Percentiles rank a stretch among this genome's conserved stretches.
These are phyloP conservation scores for Anisodus tanguticus DNA, from an alignment of 257 asterid genomes.

Conservation along the genomic window DNA sequence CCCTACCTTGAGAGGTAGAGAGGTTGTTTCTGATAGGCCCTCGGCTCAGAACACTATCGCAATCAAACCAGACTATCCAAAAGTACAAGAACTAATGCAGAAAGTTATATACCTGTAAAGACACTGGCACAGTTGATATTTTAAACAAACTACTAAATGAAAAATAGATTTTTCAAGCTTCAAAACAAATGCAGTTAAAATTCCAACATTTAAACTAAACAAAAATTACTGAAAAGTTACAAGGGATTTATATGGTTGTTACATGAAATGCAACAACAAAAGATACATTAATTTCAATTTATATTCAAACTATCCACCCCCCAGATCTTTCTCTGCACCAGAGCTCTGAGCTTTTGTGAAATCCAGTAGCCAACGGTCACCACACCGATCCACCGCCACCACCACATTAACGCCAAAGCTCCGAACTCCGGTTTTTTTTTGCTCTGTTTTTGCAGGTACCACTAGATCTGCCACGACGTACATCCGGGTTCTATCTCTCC, in stretches of 20 bases:
- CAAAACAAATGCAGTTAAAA: neutral
- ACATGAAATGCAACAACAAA: neutral
- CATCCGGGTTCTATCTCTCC: too few species aligned
- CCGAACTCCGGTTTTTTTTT: too few species aligned
- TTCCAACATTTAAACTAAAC: neutral
- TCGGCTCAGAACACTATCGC: neutral
- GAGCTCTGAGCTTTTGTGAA: too few species aligned
- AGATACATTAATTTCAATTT: neutral
- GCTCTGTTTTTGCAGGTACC: too few species aligned
- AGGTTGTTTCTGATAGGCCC: too few species aligned
- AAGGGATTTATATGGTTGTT: neutral
- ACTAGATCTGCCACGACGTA: too few species aligned
- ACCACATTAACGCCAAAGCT: too few species aligned
- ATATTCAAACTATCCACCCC: neutral
- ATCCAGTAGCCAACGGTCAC: too few species aligned
- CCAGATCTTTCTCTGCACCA: too few species aligned
- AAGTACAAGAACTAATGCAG: neutral
- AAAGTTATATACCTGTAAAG: neutral
- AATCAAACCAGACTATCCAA: conserved; percentile 5
- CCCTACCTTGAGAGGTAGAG: too few species aligned
- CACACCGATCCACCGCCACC: too few species aligned
- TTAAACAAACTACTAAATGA: neutral
- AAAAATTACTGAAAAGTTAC: neutral
- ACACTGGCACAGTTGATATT: neutral
- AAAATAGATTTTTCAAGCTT: neutral